Evolutionary conservation across 352 stramenopile species (phyloP), one percentile per base, ranked within the genome.

Genomic region (Achlya hypogyna): DNA sequence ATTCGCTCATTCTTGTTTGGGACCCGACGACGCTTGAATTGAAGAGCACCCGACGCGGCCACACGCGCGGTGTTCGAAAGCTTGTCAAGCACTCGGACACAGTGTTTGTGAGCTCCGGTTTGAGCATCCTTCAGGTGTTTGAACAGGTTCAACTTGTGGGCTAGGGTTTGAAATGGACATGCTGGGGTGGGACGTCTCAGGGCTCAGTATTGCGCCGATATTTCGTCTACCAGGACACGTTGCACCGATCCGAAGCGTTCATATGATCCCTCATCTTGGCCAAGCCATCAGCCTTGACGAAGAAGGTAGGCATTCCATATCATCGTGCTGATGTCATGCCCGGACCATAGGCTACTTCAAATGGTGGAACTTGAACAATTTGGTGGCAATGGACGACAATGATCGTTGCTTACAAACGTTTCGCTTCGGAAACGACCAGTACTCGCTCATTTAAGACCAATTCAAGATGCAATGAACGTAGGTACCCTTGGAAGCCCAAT

Each of bases 281-380:
- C 84, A 92, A 60, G 84, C 76, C 22, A 83, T 92, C 23, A 90
- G 80, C 0, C 75, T 90, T 35, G 84, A 92, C 35, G 81, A 92
- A 54, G 84, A 88, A 25, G 84, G 60, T 58, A 58, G 14, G 3
- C 14, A 12, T 1, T 59, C 25, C 2, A 27, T 5, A 52, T 29
- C 34, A 16, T 16, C 14, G 1, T 63, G n/a, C 35, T 25, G 10
- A 25, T 4, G 1, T 49, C 20, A 63, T n/a, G n/a, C 27, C 5
- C 22, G 12, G 23, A 52, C 18, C 22, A 2, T 67, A 67, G 60
- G 84, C 31, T 92, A 81, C 78, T 89, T 92, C 67, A 87, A 86
- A 64, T 92, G 84, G 84, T 92, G 84, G 81, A 89, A 81, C 18
- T 71, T 92, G 20, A 71, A 72, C 10, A 79, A 86, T 38, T 75